phyloP scores from a whole-genome alignment of 176 grass and related monocot genomes.

The Raddia guianensis region DNA sequence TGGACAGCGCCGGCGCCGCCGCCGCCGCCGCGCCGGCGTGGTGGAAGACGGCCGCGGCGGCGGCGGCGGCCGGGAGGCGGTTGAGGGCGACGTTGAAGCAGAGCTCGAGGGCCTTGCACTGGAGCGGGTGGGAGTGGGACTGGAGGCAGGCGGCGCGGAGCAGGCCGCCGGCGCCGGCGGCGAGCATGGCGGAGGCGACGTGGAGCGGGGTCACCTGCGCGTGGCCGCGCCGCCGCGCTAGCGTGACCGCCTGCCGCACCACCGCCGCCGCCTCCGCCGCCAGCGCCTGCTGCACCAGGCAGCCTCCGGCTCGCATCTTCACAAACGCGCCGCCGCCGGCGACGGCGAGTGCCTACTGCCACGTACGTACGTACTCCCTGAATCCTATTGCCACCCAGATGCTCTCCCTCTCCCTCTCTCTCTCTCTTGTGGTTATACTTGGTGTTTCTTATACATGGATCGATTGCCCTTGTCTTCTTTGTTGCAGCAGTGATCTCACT shows the following conservation, averaged over 20 bases:
- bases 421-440: not conserved
- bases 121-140: slow-evolving; percentile 89
- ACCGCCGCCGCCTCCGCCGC: slow-evolving; percentile 66
- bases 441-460: slow-evolving; percentile 13
- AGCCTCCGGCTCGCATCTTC: slow-evolving; percentile 74
- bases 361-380: not conserved
- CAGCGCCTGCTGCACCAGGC: slow-evolving; percentile 87
- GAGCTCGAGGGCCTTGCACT: slow-evolving; percentile 96
- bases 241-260: slow-evolving; percentile 70
- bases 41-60: slow-evolving; percentile 47
- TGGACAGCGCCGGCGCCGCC: slow-evolving; percentile 69
- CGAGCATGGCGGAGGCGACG: slow-evolving; percentile 88
- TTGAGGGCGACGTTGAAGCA: slow-evolving; percentile 99
- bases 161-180: slow-evolving; percentile 43
- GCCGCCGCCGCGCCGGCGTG: slow-evolving; percentile 21
- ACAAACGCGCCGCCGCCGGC: not conserved
- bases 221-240: slow-evolving; percentile 75
- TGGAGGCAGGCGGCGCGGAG: slow-evolving; percentile 86
- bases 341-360: not conserved
- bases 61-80: slow-evolving; percentile 71
- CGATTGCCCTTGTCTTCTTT: slow-evolving; percentile 1
- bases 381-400: not conserved
- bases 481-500: slow-evolving; percentile 13
- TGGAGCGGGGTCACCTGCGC: slow-evolving; percentile 94
- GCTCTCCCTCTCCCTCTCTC: not conserved